phyloP scores from a whole-genome alignment of 345 rosid genomes.

The Citrus maxima region DNA sequence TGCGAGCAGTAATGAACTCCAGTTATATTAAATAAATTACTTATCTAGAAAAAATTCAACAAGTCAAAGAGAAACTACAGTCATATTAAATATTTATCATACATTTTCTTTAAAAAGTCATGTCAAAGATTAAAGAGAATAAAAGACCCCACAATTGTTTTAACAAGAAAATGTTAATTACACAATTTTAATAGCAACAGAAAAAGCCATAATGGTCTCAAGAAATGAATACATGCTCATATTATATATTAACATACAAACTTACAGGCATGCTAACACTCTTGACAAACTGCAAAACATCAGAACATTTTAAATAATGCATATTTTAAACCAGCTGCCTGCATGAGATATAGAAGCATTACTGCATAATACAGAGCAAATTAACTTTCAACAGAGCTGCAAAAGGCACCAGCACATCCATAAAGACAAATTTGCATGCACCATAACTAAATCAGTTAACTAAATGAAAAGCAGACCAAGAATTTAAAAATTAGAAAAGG shows the following conservation, averaged over 20 bases:
- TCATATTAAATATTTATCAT: background rate
- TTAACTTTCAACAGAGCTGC: background rate
- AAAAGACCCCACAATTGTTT: background rate
- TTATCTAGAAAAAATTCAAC: background rate
- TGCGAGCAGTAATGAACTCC: background rate
- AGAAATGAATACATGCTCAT: background rate
- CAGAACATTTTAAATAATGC: constrained; percentile 29
- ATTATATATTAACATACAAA: constrained; percentile 9
- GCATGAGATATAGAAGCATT: constrained; percentile 18
- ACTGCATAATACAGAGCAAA: background rate
- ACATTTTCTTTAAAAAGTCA: background rate
- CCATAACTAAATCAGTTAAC: background rate
- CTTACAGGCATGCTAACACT: constrained; percentile 36
- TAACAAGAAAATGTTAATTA: background rate
- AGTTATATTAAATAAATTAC: too few relatives aligned
- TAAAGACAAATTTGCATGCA: background rate
- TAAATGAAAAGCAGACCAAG: background rate
- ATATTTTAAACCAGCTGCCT: constrained; percentile 29
- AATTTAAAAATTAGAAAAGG: background rate
- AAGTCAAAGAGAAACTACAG: too few relatives aligned
- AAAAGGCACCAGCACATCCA: constrained; percentile 2
- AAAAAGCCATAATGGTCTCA: background rate
- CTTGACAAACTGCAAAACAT: constrained; percentile 22
- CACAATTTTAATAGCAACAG: background rate
- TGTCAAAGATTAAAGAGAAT: background rate